Percentiles rank a stretch among this genome's conserved stretches.
Conservation (phyloP, 2,329 filamentous ascomycete genomes). For the Penicillium brasilianum region DNA sequence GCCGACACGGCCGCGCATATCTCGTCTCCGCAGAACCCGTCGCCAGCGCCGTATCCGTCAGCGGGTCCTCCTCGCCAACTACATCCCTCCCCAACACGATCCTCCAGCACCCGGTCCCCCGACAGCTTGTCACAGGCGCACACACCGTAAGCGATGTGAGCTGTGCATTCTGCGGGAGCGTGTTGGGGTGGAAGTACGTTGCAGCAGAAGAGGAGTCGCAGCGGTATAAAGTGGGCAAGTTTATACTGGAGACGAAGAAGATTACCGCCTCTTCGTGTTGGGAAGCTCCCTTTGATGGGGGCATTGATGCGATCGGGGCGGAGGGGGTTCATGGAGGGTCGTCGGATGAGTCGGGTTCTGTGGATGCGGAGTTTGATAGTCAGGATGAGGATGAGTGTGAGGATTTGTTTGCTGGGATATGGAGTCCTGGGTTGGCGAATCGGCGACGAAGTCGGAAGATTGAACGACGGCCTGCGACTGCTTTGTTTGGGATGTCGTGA, state of each 20-base stretch:
- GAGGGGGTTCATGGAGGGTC: background rate
- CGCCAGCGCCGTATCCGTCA: constrained; percentile 37
- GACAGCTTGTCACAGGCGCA: constrained; percentile 66
- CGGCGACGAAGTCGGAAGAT: constrained; percentile 49
- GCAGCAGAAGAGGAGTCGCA: constrained; percentile 65
- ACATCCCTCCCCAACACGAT: constrained; percentile 63
- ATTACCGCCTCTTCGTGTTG: constrained; percentile 58
- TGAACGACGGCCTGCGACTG: constrained; percentile 33
- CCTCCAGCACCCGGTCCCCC: constrained; percentile 60
- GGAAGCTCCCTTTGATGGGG: constrained; percentile 46
- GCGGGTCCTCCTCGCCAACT: constrained; percentile 34
- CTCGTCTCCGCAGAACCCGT: constrained; percentile 58
- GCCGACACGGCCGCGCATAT: constrained; percentile 67
- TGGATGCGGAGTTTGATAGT: constrained; percentile 59
- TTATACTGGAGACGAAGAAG: constrained; percentile 66
- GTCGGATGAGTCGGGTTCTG: too few relatives aligned
- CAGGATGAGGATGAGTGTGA: constrained; percentile 71
- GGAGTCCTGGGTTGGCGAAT: constrained; percentile 61
- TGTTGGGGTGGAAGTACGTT: constrained; percentile 70
- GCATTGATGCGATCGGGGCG: background rate
- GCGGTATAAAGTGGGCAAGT: constrained; percentile 70
- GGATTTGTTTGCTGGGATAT: constrained; percentile 66
- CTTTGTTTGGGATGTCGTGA: constrained; percentile 32
- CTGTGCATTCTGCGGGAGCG: constrained; percentile 60
- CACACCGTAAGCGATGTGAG: constrained; percentile 67